Base-by-base conservation (phyloP, 345 rosid genomes). In the Toxicodendron radicans region DNA sequence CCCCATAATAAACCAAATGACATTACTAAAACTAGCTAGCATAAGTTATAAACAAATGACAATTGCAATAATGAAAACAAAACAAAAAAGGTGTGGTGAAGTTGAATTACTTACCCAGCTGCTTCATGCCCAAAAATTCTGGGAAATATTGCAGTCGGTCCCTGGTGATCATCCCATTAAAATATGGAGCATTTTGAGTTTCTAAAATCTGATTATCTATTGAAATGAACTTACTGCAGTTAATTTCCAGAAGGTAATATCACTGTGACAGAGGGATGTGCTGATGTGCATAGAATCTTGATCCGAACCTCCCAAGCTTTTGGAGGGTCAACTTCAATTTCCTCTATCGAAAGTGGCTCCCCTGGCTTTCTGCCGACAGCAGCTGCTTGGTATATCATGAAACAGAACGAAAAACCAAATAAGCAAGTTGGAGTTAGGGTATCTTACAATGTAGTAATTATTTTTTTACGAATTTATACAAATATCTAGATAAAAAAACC, bases 71-170 rank as follows among this genome's bases (percentile, higher is more conserved):
- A n/a, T n/a, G n/a, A n/a, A n/a, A n/a, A n/a, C n/a, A n/a, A n/a
- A n/a, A n/a, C n/a, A n/a, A 52, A 49, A n/a, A 30, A 33, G n/a
- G 21, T 5, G n/a, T n/a, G 43, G 10, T 33, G 11, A 41, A 72
- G 9, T 72, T 66, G 24, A 53, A 33, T 70, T 79, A 91, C 94
- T 68, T 79, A 91, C 96, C 95, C 93, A 63, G 79, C 85, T 2
- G 97, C 95, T 82, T 93, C 92, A 38, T 93, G 97, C 23, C 95
- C 97, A 4, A n/a, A n/a, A n/a, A n/a, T n/a, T n/a, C n/a, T n/a
- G n/a, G n/a, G n/a, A n/a, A n/a, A n/a, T n/a, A n/a, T 17, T 12
- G 84, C 72, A 43, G 58, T 0, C 0, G 95, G 91, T 49, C 79
- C 86, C 95, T 86, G 69, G 14, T 53, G 10, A 65, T 65, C 23